Evolutionary conservation across 345 rosid genomes (phyloP).

Genomic region (Dovyalis caffra): DNA sequence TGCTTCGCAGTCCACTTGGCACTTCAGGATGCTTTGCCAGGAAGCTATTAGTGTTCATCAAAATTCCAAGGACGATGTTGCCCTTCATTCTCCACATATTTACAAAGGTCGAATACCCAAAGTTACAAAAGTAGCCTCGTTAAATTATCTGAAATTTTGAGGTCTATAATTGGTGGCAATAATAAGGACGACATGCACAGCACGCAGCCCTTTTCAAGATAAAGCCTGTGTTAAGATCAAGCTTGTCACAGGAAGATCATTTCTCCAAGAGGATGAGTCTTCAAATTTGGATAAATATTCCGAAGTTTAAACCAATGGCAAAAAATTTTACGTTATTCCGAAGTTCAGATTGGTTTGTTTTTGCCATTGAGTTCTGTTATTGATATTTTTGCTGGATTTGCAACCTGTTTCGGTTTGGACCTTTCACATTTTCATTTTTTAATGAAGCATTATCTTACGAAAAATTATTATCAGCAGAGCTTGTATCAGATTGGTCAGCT

Average conservation of each 20-base stretch:
- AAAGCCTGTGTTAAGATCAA: not conserved
- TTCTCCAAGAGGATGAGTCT: not conserved
- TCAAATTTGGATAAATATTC: too few relatives aligned
- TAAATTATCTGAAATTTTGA: not conserved
- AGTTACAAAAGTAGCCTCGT: not conserved
- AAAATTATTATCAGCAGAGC: too few relatives aligned
- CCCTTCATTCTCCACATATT: not conserved
- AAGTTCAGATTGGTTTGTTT: too few relatives aligned
- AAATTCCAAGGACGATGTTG: not conserved
- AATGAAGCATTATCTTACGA: not conserved
- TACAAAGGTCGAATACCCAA: not conserved
- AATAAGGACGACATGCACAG: not conserved
- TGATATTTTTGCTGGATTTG: too few relatives aligned
- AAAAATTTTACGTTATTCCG: too few relatives aligned
- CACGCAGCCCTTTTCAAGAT: not conserved
- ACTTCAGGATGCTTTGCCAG: slow-evolving; percentile 4
- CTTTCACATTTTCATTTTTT: too few relatives aligned
- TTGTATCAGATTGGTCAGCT: not conserved
- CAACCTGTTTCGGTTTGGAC: too few relatives aligned
- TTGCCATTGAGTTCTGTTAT: too few relatives aligned
- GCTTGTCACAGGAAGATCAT: not conserved
- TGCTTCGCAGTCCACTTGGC: slow-evolving; percentile 19
- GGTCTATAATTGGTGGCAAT: not conserved
- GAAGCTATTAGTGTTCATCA: not conserved
- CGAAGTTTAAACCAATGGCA: not conserved